Base-by-base conservation (phyloP, 345 rosid species). In the Camelina laxa region DNA sequence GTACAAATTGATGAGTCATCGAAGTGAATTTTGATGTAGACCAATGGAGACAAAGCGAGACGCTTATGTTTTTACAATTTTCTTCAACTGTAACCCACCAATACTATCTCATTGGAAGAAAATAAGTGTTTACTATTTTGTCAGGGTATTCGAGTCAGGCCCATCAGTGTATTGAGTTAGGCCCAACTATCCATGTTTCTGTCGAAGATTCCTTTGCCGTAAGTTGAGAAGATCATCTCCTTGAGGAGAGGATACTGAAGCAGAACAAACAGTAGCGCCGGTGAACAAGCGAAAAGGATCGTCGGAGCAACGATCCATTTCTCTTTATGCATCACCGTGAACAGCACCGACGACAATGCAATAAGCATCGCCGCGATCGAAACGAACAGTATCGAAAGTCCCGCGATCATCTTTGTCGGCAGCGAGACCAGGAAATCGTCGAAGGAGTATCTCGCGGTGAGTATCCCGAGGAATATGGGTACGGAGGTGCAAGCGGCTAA, bases 301-400 rank as follows among this genome's bases (percentile, higher is more conserved):
- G 76, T 64, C 31, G 79, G 79, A 68, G 77, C 45, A 4, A 77
- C 55, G 30, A 77, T 70, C 81, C 75, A 68, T 9, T 4, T 9
- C 12, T 27, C 39, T 4, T 27, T 27, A 1, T 8, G 5, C 15
- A 82, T 2, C 69, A 74, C 55, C 4, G 75, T 65, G 31, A 76
- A 76, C 3, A 77, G 5, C 4, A 77, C 65, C 1, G 79, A 69
- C 1, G 83, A 62, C 48, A 77, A 82, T 0, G 83, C 85, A 0
- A 82, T 17, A 62, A 82, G 44, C 85, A 79, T 80, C 10, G 85
- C 66, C 6, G 79, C 65, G 0, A 82, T 73, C 0, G 85, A 73
- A 0, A 82, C 48, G 42, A 82, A 79, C 22, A 82, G 4, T 7
- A 65, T 64, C 6, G 74, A 70, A 14, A 82, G 76, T 19, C 83